Conservation (phyloP, 176 grass and related monocot species). For the Oryza coarctata region DNA sequence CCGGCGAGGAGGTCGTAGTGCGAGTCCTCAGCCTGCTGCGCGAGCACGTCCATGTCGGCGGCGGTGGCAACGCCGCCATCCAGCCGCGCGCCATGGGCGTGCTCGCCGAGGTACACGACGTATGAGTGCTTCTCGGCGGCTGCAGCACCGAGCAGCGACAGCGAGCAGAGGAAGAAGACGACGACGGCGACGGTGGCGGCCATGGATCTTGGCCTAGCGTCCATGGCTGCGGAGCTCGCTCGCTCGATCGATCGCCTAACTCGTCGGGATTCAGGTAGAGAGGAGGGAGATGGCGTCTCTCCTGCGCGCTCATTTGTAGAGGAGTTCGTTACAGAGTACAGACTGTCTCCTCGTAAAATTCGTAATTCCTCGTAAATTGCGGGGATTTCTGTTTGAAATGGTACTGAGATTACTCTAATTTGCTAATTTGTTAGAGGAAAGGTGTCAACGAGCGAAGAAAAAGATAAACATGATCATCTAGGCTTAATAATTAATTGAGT, state of each 20-base stretch:
- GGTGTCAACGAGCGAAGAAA: too few relatives aligned
- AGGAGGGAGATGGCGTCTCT: too few relatives aligned
- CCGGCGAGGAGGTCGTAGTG: slow-evolving; percentile 72
- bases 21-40: slow-evolving; percentile 37
- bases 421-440: too few relatives aligned
- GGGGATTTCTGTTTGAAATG: not conserved
- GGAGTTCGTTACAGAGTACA: not conserved
- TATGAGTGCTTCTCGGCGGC: slow-evolving; percentile 47
- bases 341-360: too few relatives aligned
- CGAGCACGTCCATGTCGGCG: slow-evolving; percentile 26
- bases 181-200: not conserved
- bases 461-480: too few relatives aligned
- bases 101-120: slow-evolving; percentile 83
- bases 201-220: not conserved
- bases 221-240: not conserved
- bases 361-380: not conserved
- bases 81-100: slow-evolving; percentile 48
- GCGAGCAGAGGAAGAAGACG: not conserved
- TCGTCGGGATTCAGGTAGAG: not conserved
- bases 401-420: not conserved
- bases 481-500: too few relatives aligned
- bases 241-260: not conserved
- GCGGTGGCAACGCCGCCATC: not conserved
- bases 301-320: not conserved
- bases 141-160: not conserved